Evolutionary conservation across 2,329 filamentous ascomycete species (phyloP).

Genomic region (Xylariaceae sp.): DNA sequence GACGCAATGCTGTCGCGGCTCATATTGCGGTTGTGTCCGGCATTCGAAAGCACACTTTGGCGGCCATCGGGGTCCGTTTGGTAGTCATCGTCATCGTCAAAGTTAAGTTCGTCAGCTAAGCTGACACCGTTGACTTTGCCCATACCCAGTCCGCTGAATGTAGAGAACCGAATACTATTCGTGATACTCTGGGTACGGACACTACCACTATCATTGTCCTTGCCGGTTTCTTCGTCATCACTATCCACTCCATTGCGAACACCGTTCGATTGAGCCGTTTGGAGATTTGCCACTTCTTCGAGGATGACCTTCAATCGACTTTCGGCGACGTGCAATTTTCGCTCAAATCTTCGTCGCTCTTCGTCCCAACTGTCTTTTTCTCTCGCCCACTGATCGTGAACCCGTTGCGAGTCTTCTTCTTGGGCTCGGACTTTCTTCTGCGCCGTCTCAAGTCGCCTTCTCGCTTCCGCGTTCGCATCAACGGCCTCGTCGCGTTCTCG

Average conservation of each 20-base stretch:
- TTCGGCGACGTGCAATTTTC: constrained; percentile 88
- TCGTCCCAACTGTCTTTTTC: constrained; percentile 87
- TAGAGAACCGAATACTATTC: constrained; percentile 75
- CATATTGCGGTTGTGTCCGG: constrained; percentile 57
- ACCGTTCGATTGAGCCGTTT: constrained; percentile 58
- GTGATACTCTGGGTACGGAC: constrained; percentile 75
- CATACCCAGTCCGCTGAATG: constrained; percentile 62
- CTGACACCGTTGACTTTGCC: constrained; percentile 71
- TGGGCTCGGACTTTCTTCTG: constrained; percentile 80
- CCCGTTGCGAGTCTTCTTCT: constrained; percentile 81
- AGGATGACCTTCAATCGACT: constrained; percentile 81
- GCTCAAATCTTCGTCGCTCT: constrained; percentile 81
- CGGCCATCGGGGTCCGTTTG: constrained; percentile 75
- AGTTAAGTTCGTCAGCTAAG: constrained; percentile 88
- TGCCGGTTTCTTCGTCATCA: constrained; percentile 65
- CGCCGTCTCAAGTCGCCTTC: constrained; percentile 74
- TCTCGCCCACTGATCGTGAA: constrained; percentile 79
- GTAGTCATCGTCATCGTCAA: constrained; percentile 78
- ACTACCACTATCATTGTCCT: constrained; percentile 75
- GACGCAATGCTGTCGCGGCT: constrained; percentile 63
- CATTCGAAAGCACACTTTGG: constrained; percentile 63
- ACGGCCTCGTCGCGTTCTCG: constrained; percentile 86
- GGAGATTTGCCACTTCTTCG: constrained; percentile 79
- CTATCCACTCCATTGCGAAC: constrained; percentile 52
- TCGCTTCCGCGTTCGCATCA: constrained; percentile 72